phyloP scores from a whole-genome alignment of 306 rosid species.

The Castanopsis chinensis region DNA sequence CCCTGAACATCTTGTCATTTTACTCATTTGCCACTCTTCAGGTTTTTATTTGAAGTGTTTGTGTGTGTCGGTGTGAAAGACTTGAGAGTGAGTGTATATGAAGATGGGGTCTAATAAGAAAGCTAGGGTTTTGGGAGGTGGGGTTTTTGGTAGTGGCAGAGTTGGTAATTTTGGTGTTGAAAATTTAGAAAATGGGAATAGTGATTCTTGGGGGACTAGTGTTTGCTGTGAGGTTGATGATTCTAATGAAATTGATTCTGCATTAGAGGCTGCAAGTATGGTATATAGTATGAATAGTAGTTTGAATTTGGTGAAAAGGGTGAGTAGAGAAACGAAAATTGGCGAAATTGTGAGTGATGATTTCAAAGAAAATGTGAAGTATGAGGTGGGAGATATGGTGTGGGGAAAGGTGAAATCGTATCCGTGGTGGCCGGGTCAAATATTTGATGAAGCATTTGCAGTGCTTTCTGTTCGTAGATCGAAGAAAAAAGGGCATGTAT shows the following conservation, averaged over 20 bases:
- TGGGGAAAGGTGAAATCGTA: conserved; percentile 15
- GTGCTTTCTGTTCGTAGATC: neutral
- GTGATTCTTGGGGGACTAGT: neutral
- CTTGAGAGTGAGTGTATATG: neutral
- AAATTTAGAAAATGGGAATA: neutral
- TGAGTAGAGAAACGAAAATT: neutral
- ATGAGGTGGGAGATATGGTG: conserved; percentile 24
- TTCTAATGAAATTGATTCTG: neutral
- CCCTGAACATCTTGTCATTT: neutral
- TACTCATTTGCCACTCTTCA: neutral
- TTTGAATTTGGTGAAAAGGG: neutral
- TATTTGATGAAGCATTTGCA: conserved; percentile 11
- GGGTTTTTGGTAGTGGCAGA: neutral
- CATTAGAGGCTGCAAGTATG: neutral
- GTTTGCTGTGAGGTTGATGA: too few relatives aligned
- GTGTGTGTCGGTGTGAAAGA: neutral
- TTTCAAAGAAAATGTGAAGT: neutral
- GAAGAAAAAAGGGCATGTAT: conserved; percentile 16
- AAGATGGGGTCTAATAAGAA: neutral
- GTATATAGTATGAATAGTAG: neutral
- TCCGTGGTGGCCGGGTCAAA: conserved; percentile 14
- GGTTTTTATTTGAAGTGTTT: neutral
- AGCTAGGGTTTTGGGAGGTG: neutral
- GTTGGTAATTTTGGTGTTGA: neutral
- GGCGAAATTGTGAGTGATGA: neutral